Base-by-base conservation (phyloP, 768 basidiomycete genomes). In the Boletus huronensis region DNA sequence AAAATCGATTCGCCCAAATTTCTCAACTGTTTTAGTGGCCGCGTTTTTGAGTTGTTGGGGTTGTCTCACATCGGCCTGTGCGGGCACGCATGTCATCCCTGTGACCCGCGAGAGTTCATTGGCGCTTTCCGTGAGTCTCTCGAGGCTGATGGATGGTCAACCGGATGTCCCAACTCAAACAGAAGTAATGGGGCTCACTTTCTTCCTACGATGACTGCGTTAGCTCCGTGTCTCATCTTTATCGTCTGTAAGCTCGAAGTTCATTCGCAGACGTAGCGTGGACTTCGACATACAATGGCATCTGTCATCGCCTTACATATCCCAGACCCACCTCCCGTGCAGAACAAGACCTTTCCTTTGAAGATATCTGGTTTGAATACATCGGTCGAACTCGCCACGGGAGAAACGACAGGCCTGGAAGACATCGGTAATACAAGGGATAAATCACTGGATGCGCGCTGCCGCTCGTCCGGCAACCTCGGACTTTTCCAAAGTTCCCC, bases 231-330 rank as follows among this genome's bases (percentile, higher is more conserved):
- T 31, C 78, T 78, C 88, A 91, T 89, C 90, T 92, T 59, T 17
- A 23, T 17, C 4, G 26, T 16, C 21, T 49, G 53, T 68, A 28
- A 55, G 58, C 44, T 38, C 19, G 26, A 46, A 51, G 40, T 50
- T 35, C 32, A 29, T 28, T 34, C 36, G 35, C 4, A 26, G 9
- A 21, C 29, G 26, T 1, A 26, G 13, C 29, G 11, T n/a, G 16
- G 28, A 34, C 32, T 11, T 46, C 19, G 39, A 72, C 84, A 46
- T 70, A 94, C 91, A 64, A 96, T 76, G 21, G 85, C 81, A 65
- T 91, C 83, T 34, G 88, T 89, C 87, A 96, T 94, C 46, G 75
- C 82, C 61, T 87, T 86, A 75, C 94, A 93, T 73, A 99, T 98
- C 16, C 95, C 96, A 54, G 90, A 90, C 2, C 89, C 89, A 16